phyloP scores from a whole-genome alignment of 495 filamentous ascomycete genomes.

The Daldinia childiae region DNA sequence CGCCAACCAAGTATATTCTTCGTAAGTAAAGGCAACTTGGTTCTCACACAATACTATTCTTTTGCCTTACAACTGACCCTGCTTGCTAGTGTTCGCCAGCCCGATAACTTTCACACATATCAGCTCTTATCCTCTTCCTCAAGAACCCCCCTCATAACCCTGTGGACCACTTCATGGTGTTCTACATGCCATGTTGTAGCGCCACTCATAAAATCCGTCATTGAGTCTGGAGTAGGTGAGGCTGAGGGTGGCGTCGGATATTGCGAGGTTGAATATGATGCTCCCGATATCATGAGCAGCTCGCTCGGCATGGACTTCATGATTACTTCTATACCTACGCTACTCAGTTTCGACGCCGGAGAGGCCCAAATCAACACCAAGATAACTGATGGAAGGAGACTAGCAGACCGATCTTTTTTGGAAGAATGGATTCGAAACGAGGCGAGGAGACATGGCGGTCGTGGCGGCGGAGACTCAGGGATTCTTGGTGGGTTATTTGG shows the following conservation, averaged over 20 bases:
- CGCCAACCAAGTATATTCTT: constrained; percentile 57
- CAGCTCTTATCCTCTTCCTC: constrained; percentile 66
- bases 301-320: constrained; percentile 65
- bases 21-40: constrained; percentile 50
- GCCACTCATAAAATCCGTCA: constrained; percentile 61
- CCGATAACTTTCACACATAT: constrained; percentile 69
- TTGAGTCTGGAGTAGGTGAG: constrained; percentile 68
- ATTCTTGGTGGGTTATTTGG: constrained; percentile 58
- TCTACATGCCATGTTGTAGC: constrained; percentile 64
- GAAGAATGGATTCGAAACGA: constrained; percentile 70
- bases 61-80: constrained; percentile 4
- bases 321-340: constrained; percentile 72
- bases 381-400: constrained; percentile 60
- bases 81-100: constrained; percentile 60
- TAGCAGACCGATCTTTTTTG: constrained; percentile 65
- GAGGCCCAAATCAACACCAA: constrained; percentile 66
- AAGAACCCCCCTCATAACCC: constrained; percentile 68
- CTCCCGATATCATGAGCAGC: constrained; percentile 63
- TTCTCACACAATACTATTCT: neutral
- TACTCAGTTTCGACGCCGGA: constrained; percentile 70
- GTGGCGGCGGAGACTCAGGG: constrained; percentile 54
- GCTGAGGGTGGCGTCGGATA: constrained; percentile 67
- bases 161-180: constrained; percentile 77
- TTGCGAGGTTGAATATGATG: constrained; percentile 70
- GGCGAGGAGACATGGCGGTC: constrained; percentile 57